phyloP scores from a whole-genome alignment of 1,139 yeast species.

The Lodderomyces orthopsilosis region DNA sequence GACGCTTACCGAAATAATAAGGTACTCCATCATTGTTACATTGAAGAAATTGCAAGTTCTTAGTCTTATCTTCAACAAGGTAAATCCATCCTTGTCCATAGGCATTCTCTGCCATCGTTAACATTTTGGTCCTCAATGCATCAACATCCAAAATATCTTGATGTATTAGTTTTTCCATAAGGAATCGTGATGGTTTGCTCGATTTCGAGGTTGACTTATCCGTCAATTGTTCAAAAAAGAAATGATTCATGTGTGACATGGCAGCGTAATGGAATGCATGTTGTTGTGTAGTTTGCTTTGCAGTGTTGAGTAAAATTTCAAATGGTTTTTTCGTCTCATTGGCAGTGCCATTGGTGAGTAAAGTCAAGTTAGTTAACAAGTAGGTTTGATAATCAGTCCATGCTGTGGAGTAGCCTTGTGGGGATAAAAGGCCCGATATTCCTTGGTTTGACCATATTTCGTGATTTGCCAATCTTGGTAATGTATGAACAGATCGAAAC shows the following conservation, averaged over 20 bases:
- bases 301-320: conserved; percentile 71
- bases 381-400: conserved; percentile 82
- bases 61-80: conserved; percentile 70
- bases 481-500: conserved; percentile 52
- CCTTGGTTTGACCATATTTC: conserved; percentile 37
- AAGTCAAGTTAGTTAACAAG: conserved; percentile 66
- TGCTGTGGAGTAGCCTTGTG: conserved; percentile 65
- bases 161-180: conserved; percentile 42
- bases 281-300: conserved; percentile 66
- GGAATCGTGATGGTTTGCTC: conserved; percentile 48
- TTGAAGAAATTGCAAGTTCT: conserved; percentile 59
- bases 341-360: conserved; percentile 74
- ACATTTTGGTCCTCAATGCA: conserved; percentile 50
- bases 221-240: conserved; percentile 71
- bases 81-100: conserved; percentile 88
- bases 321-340: conserved; percentile 77
- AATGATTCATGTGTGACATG: conserved; percentile 89
- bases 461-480: conserved; percentile 55
- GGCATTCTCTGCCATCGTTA: conserved; percentile 52
- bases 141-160: conserved; percentile 44
- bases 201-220: conserved; percentile 29
- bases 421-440: conserved; percentile 67
- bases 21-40: conserved; percentile 92
- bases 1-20: conserved; percentile 72
- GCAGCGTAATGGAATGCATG: conserved; percentile 84